Percentiles rank a stretch among this genome's conserved stretches.
Conservation (phyloP, 2,329 filamentous ascomycete species). For the Cladophialophora psammophila region DNA sequence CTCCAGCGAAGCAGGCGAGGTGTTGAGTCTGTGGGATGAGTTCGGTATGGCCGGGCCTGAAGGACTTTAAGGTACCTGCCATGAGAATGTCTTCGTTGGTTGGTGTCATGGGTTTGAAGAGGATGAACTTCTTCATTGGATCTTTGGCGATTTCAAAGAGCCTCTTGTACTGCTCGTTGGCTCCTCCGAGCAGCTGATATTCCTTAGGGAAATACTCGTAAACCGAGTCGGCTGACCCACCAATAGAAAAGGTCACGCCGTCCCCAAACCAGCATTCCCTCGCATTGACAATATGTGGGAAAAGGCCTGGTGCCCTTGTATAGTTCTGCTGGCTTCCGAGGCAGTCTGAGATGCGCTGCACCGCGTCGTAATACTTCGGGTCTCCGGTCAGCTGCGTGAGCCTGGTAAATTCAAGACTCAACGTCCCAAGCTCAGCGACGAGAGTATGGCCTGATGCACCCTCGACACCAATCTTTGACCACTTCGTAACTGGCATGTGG, state of each 20-base stretch:
- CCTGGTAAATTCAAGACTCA: constrained; percentile 69
- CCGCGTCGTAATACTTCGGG: constrained; percentile 67
- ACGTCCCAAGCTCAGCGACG: constrained; percentile 63
- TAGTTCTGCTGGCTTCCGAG: constrained; percentile 62
- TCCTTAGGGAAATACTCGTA: constrained; percentile 66
- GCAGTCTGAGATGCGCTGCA: constrained; percentile 64
- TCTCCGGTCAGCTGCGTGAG: constrained; percentile 69
- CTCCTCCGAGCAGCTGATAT: constrained; percentile 41
- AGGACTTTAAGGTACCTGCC: constrained; percentile 56
- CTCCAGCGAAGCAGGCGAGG: constrained; percentile 73
- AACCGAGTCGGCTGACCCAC: constrained; percentile 62
- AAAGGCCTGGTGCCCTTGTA: constrained; percentile 68
- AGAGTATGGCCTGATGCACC: constrained; percentile 39
- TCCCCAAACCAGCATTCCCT: constrained; percentile 47
- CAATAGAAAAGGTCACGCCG: constrained; percentile 56
- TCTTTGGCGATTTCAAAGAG: constrained; percentile 70
- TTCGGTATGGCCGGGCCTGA: constrained; percentile 54
- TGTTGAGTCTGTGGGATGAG: constrained; percentile 60
- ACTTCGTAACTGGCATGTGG: constrained; percentile 68
- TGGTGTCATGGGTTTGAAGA: constrained; percentile 76
- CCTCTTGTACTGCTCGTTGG: constrained; percentile 36
- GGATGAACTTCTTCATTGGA: constrained; percentile 72
- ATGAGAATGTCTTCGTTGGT: constrained; percentile 56
- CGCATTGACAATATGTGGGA: constrained; percentile 63
- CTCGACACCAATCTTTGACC: constrained; percentile 53